These are phyloP conservation scores for Globisporangium abappressorium DNA, from an alignment of 352 stramenopile genomes.

Conservation along the genomic window DNA sequence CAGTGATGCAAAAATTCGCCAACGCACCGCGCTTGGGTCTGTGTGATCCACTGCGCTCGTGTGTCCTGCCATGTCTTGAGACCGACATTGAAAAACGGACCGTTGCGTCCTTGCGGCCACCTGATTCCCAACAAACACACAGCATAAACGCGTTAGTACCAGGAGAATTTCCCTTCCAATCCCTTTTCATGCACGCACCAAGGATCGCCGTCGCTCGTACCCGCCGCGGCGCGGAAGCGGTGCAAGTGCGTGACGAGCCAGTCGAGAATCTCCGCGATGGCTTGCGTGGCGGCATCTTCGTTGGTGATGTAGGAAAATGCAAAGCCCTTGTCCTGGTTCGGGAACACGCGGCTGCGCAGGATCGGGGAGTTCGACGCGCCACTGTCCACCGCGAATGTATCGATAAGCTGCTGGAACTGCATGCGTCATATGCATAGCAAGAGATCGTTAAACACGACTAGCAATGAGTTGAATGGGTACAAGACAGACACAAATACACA, in stretches of 20 bases:
- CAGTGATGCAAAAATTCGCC: background rate
- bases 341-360: slow-evolving; percentile 48
- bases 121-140: slow-evolving; percentile 10
- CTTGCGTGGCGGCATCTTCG: slow-evolving; percentile 85
- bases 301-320: slow-evolving; percentile 88
- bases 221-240: slow-evolving; percentile 69
- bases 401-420: slow-evolving; percentile 55
- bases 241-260: slow-evolving; percentile 84
- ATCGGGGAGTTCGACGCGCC: slow-evolving; percentile 14
- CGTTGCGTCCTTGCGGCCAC: slow-evolving; percentile 86
- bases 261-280: slow-evolving; percentile 82
- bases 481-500: background rate
- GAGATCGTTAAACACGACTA: background rate
- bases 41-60: slow-evolving; percentile 63
- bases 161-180: background rate
- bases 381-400: slow-evolving; percentile 26
- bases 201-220: slow-evolving; percentile 76
- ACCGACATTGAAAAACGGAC: slow-evolving; percentile 83
- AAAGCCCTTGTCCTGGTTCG: slow-evolving; percentile 77
- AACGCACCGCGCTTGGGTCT: slow-evolving; percentile 63
- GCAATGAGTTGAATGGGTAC: background rate
- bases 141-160: background rate
- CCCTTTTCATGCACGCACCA: slow-evolving; percentile 30
- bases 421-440: background rate
- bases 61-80: slow-evolving; percentile 76